Evolutionary conservation across 2,329 filamentous ascomycete species (phyloP).

Genomic region (Fonsecaea nubica): DNA sequence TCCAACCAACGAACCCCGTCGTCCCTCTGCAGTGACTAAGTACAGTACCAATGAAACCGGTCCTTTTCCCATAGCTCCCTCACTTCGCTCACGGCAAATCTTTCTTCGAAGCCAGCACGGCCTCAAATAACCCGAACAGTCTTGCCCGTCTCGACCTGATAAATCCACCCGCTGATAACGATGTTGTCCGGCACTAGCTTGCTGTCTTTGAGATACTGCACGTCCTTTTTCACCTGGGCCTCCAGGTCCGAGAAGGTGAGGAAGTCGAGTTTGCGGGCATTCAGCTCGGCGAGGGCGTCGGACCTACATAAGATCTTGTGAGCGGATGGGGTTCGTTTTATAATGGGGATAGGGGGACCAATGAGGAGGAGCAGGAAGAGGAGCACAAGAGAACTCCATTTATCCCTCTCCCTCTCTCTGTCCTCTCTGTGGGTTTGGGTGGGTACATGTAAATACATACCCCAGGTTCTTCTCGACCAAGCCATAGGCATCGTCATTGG

Average conservation of each 20-base stretch:
- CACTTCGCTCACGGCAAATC: no score
- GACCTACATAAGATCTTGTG: conserved; percentile 14
- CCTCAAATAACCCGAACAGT: conserved; percentile 57
- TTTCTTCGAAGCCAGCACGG: not conserved
- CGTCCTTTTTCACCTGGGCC: conserved; percentile 69
- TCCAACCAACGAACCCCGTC: no score
- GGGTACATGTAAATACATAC: conserved; percentile 19
- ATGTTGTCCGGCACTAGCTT: conserved; percentile 67
- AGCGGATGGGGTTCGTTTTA: not conserved
- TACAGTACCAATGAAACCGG: no score
- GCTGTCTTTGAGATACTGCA: conserved; percentile 65
- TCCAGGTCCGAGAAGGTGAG: conserved; percentile 70
- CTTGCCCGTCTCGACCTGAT: conserved; percentile 76
- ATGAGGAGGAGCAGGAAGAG: no score
- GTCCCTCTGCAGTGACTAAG: no score
- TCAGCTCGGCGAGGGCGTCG: conserved; percentile 39
- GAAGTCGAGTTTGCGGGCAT: conserved; percentile 60
- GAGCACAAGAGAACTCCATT: no score
- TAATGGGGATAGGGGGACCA: no score
- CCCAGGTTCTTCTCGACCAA: conserved; percentile 67
- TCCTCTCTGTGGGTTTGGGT: no score
- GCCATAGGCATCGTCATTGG: conserved; percentile 62
- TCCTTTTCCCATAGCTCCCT: no score
- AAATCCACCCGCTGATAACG: conserved; percentile 74
- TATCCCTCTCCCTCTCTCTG: no score